Conservation (phyloP, 768 basidiomycete species). For the Fibroporia radiculosa region DNA sequence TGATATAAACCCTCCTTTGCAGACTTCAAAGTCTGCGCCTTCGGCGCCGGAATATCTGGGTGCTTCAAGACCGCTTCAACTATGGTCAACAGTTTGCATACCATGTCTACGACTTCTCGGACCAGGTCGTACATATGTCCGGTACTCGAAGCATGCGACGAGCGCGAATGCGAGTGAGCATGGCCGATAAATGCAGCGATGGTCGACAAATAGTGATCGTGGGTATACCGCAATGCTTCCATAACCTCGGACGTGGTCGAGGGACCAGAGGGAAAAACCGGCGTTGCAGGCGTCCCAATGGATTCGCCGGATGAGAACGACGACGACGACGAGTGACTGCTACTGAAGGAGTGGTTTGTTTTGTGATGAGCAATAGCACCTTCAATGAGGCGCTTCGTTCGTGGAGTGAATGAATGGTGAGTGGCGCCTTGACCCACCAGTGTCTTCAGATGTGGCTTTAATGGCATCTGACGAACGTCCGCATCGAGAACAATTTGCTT, state of each 20-base stretch:
- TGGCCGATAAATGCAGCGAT: constrained; percentile 98
- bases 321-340: constrained; percentile 66
- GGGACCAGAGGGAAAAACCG: constrained; percentile 64
- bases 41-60: constrained; percentile 56
- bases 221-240: constrained; percentile 72
- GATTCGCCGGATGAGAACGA: constrained; percentile 61
- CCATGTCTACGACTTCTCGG: constrained; percentile 90
- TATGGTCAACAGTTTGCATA: constrained; percentile 83
- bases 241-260: constrained; percentile 61
- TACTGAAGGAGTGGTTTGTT: constrained; percentile 39
- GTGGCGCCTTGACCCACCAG: constrained; percentile 6
- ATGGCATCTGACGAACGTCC: constrained; percentile 30
- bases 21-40: constrained; percentile 54
- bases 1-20: constrained; percentile 81
- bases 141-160: constrained; percentile 87
- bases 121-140: constrained; percentile 93
- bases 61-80: constrained; percentile 84
- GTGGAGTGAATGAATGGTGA: constrained; percentile 6
- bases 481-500: constrained; percentile 25
- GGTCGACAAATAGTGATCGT: constrained; percentile 86
- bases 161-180: constrained; percentile 85
- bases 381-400: constrained; percentile 1
- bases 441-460: constrained; percentile 8
- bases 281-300: constrained; percentile 34
- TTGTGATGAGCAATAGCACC: constrained; percentile 9